phyloP scores from a whole-genome alignment of 257 asterid genomes.

The Solanum chmielewskii region DNA sequence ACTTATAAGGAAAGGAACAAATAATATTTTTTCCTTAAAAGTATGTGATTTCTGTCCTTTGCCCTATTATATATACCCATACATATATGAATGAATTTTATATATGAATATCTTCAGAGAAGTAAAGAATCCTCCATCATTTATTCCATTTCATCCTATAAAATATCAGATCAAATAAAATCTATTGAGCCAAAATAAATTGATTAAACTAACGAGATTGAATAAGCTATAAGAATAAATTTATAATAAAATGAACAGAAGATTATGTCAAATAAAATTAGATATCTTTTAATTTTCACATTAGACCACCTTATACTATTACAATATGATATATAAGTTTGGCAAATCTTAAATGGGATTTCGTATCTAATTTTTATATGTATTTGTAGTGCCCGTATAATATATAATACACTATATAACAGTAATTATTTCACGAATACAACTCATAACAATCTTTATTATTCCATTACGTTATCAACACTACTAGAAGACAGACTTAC shows the following conservation, averaged over 20 bases:
- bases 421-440: not conserved
- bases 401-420: not conserved
- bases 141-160: not conserved
- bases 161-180: not conserved
- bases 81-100: not conserved
- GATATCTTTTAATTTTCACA: not conserved
- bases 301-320: not conserved
- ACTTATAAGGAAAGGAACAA: no score
- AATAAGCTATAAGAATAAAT: not conserved
- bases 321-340: not conserved
- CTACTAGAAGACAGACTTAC: not conserved
- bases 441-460: not conserved
- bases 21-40: no score
- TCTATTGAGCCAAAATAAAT: not conserved
- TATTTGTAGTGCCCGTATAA: not conserved
- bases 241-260: not conserved
- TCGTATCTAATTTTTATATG: not conserved
- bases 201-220: not conserved
- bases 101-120: not conserved
- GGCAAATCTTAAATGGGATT: not conserved
- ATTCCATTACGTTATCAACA: not conserved
- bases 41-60: no score
- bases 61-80: no score
- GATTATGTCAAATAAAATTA: not conserved
- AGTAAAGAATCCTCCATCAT: not conserved